Base-by-base conservation (phyloP, 805 yeast species). In the Teunomyces funiuensis region DNA sequence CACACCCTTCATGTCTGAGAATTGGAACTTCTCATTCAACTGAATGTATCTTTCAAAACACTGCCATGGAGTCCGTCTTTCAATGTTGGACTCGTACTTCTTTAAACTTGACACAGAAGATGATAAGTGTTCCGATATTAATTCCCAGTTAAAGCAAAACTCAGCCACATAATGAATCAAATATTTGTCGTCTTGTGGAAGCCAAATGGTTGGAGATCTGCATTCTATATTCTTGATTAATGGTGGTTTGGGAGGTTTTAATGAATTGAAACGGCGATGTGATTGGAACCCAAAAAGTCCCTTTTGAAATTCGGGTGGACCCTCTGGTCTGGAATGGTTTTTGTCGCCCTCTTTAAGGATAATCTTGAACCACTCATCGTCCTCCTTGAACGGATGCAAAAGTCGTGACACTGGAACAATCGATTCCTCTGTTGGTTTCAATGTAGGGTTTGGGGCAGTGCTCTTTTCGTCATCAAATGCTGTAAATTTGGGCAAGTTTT, bases 31-130 rank as follows among this genome's bases (percentile, higher is more conserved):
- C 45, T 91, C 97, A 53, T 87, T 88, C 50, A 93, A 73, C 65
- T 91, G 98, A 46, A 90, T 83, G 71, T 91, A 93, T 50, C 99
- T 72, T 63, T 93, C 99, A 67, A 93, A 93, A 60, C 98, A 91
- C 60, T 91, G 98, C 99, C 99, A 93, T 0, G 99, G 95, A 0
- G 98, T 93, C 55, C 99, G 77, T 55, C 97, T 78, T 61, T 93
- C 98, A 43, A 89, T 88, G 55, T 88, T 89, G 0, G 98, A 85
- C 28, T 82, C 77, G 60, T 88, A 89, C 10, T 83, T 78, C 40
- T 58, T 63, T 39, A 69, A 51, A 49, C 80, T 73, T 0, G 88
- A 77, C 2, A 88, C 77, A 38, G 76, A 71, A 2, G 83, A 75
- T 33, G 85, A 76, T 59, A 93, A 68, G 56, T 85, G 87, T 5